A percentile compares a stretch with the other conserved stretches of the same genome.
phyloP scores from a whole-genome alignment of 805 yeast genomes.

The Wickerhamiella qilinensis region DNA sequence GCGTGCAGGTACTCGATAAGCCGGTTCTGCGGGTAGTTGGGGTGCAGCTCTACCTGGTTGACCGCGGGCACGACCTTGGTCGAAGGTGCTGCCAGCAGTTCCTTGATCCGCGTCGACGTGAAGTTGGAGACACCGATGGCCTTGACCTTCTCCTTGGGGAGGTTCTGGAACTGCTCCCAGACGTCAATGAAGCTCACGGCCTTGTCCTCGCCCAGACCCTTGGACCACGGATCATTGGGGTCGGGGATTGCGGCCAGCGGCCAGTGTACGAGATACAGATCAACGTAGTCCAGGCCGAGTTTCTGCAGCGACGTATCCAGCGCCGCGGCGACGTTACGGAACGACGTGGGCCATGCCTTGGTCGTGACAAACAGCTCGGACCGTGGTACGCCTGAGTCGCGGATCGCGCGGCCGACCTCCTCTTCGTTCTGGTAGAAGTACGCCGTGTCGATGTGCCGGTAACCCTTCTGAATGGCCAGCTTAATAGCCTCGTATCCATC shows the following conservation, averaged over 20 bases:
- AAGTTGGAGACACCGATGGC: conserved; percentile 65
- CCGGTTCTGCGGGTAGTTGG: conserved; percentile 48
- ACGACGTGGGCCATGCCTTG: conserved; percentile 34
- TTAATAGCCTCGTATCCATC: conserved; percentile 36
- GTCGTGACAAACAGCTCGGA: conserved; percentile 45
- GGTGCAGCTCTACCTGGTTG: conserved; percentile 64
- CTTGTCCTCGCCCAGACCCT: conserved; percentile 18
- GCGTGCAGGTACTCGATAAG: conserved; percentile 36
- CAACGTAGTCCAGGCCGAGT: conserved; percentile 45
- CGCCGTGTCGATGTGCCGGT: conserved; percentile 64
- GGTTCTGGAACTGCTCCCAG: conserved; percentile 44
- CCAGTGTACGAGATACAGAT: conserved; percentile 54
- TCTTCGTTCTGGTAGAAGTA: conserved; percentile 52
- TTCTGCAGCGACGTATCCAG: conserved; percentile 34
- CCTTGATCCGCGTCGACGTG: conserved; percentile 33
- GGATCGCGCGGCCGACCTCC: conserved; percentile 42
- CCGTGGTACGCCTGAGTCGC: conserved; percentile 28
- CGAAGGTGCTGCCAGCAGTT: conserved; percentile 27
- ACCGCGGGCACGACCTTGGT: conserved; percentile 49
- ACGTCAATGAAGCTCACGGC: conserved; percentile 33
- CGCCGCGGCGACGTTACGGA: conserved; percentile 29
- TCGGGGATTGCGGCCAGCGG: too few species aligned
- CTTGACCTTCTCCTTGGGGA: conserved; percentile 31
- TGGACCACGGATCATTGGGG: too few species aligned
- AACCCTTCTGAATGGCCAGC: conserved; percentile 48